Evolutionary conservation across 805 yeast species (phyloP).

Genomic region (Wickerhamomyces xylosicus): DNA sequence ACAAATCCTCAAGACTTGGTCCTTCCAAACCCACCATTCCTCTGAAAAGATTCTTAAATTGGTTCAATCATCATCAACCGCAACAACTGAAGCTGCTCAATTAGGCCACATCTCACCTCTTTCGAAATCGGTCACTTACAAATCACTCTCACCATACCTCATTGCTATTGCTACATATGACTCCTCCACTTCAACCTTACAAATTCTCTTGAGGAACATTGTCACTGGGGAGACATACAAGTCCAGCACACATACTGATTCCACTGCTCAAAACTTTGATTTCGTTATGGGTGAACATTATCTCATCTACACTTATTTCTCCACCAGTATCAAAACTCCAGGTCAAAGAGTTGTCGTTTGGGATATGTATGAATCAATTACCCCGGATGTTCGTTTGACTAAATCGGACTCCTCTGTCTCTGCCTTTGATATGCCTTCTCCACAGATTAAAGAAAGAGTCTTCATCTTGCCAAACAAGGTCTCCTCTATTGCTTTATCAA

Average conservation of each 20-base stretch:
- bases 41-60: not conserved
- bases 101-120: constrained; percentile 30
- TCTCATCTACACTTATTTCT: constrained; percentile 59
- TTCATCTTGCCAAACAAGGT: constrained; percentile 56
- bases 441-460: constrained; percentile 38
- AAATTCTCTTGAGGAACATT: constrained; percentile 50
- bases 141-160: constrained; percentile 67
- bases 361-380: constrained; percentile 67
- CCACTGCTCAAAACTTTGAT: constrained; percentile 25
- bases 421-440: constrained; percentile 31
- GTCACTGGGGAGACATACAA: constrained; percentile 57
- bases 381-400: constrained; percentile 35
- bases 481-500: constrained; percentile 37
- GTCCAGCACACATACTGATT: constrained; percentile 30
- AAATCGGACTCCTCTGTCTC: constrained; percentile 14
- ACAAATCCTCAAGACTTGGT: not conserved
- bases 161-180: constrained; percentile 39
- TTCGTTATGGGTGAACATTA: constrained; percentile 75
- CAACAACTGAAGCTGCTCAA: constrained; percentile 28
- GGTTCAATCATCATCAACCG: not conserved
- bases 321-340: constrained; percentile 23
- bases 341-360: constrained; percentile 55
- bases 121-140: constrained; percentile 68
- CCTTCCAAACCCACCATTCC: not conserved
- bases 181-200: constrained; percentile 22